These are phyloP conservation scores for Sergeia podlipaevii DNA, from an alignment of 208 protist genomes.

Conservation along the genomic window DNA sequence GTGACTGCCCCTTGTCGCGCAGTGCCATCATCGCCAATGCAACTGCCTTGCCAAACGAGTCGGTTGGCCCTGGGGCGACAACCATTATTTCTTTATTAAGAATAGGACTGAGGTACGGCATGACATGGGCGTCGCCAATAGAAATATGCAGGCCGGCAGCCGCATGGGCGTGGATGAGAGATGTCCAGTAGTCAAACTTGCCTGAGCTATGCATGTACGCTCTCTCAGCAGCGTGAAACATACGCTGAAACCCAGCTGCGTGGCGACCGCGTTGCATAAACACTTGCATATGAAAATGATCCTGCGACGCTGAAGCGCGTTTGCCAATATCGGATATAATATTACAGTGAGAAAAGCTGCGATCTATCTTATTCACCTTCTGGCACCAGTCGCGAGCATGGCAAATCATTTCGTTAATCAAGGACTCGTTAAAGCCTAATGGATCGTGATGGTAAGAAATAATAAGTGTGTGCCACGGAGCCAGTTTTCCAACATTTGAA, in stretches of 20 bases:
- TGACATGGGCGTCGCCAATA: slow-evolving; percentile 8
- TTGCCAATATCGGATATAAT: slow-evolving; percentile 30
- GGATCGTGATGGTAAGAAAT: slow-evolving; percentile 22
- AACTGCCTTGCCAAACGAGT: slow-evolving; percentile 16
- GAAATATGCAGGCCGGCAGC: slow-evolving; percentile 23
- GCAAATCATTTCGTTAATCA: slow-evolving; percentile 24
- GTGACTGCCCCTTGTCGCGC: slow-evolving; percentile 10
- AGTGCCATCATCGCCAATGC: slow-evolving; percentile 16
- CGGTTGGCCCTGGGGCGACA: slow-evolving; percentile 1
- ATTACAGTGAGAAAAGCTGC: slow-evolving; percentile 14
- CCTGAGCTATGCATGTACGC: not conserved
- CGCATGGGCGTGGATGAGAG: slow-evolving; percentile 15
- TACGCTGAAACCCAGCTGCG: slow-evolving; percentile 11
- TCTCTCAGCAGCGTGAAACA: slow-evolving; percentile 2
- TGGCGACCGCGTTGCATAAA: slow-evolving; percentile 13
- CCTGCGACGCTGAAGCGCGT: slow-evolving; percentile 28
- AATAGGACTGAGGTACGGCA: slow-evolving; percentile 20
- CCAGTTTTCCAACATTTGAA: slow-evolving; percentile 35
- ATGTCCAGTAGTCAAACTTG: slow-evolving; percentile 16
- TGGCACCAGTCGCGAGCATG: slow-evolving; percentile 23
- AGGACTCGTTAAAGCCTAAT: slow-evolving; percentile 5
- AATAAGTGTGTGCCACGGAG: slow-evolving; percentile 26
- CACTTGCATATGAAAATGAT: slow-evolving; percentile 33
- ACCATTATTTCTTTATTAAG: slow-evolving; percentile 37
- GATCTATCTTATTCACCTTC: slow-evolving; percentile 10